Evolutionary conservation across 208 protist genomes (phyloP), one percentile per base, ranked within the genome.

Genomic region (Sergeia podlipaevii): DNA sequence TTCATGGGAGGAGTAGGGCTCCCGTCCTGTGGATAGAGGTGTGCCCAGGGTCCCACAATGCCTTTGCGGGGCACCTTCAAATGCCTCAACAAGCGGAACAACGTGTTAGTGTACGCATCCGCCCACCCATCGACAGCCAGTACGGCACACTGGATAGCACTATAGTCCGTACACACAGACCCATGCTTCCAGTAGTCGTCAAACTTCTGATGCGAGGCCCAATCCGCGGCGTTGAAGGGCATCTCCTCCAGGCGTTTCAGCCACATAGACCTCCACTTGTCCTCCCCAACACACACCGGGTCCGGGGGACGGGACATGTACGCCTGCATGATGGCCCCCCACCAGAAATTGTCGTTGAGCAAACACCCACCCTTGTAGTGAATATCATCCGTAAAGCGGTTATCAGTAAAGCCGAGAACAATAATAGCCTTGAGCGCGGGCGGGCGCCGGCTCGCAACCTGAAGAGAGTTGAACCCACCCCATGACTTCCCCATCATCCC

Each of bases 401-500:
- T 86, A 51, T 81, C 62, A 11, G 74, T 74, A 47, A 86, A 86
- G 44, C 78, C 65, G 24, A 86, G 59, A 8, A 80, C 76, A 43
- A 86, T 77, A 44, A 86, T 79, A n/a, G 74, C 74, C 4, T 70
- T 56, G 48, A 86, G 50, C 24, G 74, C 70, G 7, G 65, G 59
- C 23, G 78, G 78, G 4, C 66, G 78, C n/a, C 60, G 71, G 13
- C 65, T 74, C 11, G 78, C 78, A 8, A 86, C 78, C 47, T 86
- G 78, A 33, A 86, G 48, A 1, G 74, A 80, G 60, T 86, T 86
- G 50, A 86, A 79, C 34, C 74, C 78, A 37, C 74, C 64, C 74
- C 78, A 86, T 23, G 78, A 86, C 60, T 79, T 81, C 10, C 73
- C 78, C 73, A 82, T 78, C 78, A 86, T 81, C 30, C 74, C 78